Conservation (phyloP, 495 filamentous ascomycete species). For the Podospora conica region DNA sequence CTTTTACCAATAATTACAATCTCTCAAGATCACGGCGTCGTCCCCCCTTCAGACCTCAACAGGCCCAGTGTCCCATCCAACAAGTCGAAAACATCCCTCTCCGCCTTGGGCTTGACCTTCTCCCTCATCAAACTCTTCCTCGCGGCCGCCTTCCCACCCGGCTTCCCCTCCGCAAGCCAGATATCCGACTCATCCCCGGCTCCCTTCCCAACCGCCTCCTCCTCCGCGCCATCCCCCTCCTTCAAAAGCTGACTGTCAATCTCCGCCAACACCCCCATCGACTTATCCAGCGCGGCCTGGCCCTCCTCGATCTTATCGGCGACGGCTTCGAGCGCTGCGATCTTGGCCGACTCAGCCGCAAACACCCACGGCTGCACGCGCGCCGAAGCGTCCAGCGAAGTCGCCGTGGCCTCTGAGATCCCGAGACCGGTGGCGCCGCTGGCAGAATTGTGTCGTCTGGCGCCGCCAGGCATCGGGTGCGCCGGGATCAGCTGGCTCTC, state of each 20-base stretch:
- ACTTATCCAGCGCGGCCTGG: constrained; percentile 37
- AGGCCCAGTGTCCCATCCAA: constrained; percentile 43
- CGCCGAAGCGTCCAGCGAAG: constrained; percentile 30
- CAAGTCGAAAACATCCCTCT: constrained; percentile 35
- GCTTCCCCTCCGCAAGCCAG: constrained; percentile 27
- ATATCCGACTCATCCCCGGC: constrained; percentile 18
- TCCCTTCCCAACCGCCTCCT: constrained; percentile 12
- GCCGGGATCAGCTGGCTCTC: constrained; percentile 64
- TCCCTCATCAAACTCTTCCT: constrained; percentile 27
- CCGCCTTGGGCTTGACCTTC: constrained; percentile 17
- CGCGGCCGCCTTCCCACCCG: constrained; percentile 17
- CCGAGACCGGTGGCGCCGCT: constrained; percentile 18
- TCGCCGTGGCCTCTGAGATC: constrained; percentile 13
- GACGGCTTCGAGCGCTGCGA: constrained; percentile 40
- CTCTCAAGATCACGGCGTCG: neutral
- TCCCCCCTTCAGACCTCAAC: constrained; percentile 23
- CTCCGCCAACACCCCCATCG: constrained; percentile 35
- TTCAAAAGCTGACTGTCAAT: constrained; percentile 35
- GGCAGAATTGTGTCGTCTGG: constrained; percentile 15
- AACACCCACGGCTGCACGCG: constrained; percentile 45
- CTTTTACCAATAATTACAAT: constrained; percentile 1
- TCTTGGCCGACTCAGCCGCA: constrained; percentile 45
- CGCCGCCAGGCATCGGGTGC: constrained; percentile 46
- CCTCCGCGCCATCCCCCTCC: constrained; percentile 13
- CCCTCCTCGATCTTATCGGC: constrained; percentile 45